Evolutionary conservation across 139 green algal species (phyloP).

Genomic region (Pleodorina starrii): DNA sequence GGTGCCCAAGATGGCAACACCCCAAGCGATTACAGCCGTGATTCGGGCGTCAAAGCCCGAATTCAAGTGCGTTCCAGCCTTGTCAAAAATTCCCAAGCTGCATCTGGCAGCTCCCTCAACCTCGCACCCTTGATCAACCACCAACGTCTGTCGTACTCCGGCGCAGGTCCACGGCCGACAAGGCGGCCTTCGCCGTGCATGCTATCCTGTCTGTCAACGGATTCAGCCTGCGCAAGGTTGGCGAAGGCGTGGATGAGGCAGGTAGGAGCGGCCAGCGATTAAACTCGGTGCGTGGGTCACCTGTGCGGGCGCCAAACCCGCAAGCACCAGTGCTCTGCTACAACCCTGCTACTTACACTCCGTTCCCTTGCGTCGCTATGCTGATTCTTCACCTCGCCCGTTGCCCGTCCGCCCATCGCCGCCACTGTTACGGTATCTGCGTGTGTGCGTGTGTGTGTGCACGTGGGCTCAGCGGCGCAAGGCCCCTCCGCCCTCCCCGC

Average conservation of each 20-base stretch:
- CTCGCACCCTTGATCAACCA: neutral
- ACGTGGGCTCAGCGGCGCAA: neutral
- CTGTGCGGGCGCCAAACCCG: too few relatives aligned
- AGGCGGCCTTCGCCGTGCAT: slow-evolving; percentile 64
- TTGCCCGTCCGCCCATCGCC: too few relatives aligned
- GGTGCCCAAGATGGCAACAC: slow-evolving; percentile 3
- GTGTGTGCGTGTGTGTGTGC: too few relatives aligned
- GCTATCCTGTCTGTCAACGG: slow-evolving; percentile 63
- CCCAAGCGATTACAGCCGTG: slow-evolving; percentile 13
- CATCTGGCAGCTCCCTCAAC: too few relatives aligned
- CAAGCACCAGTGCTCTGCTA: too few relatives aligned
- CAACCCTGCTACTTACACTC: too few relatives aligned
- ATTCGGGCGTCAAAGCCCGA: slow-evolving; percentile 21
- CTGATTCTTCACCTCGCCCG: too few relatives aligned
- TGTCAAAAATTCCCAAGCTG: neutral
- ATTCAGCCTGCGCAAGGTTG: slow-evolving; percentile 71
- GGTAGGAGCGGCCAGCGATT: too few relatives aligned
- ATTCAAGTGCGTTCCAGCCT: neutral
- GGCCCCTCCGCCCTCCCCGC: neutral
- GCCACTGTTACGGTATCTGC: too few relatives aligned
- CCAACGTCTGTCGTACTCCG: neutral
- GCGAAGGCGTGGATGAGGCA: slow-evolving; percentile 59
- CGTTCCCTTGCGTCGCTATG: too few relatives aligned
- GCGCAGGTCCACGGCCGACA: slow-evolving; percentile 54
- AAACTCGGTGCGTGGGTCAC: too few relatives aligned